Percentiles rank a stretch among this genome's conserved stretches.
phyloP scores from a whole-genome alignment of 2,329 filamentous ascomycete species.

The Neocatenulostroma microsporum region DNA sequence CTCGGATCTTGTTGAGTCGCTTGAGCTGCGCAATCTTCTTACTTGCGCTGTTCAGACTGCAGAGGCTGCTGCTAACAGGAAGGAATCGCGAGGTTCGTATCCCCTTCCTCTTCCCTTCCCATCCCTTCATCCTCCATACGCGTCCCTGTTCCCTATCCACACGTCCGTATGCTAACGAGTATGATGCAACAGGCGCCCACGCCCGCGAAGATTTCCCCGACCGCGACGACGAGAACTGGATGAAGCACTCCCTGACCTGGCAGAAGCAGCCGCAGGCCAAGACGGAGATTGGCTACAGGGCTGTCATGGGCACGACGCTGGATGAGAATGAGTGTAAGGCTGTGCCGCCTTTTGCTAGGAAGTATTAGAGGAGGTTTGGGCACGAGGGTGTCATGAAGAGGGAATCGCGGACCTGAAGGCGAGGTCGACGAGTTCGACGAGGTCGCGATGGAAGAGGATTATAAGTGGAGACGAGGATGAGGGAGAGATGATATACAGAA shows the following conservation, averaged over 20 bases:
- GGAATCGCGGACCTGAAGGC: too few species aligned
- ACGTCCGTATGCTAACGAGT: too few species aligned
- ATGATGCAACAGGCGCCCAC: constrained; percentile 62
- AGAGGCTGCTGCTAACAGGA: constrained; percentile 79
- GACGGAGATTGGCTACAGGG: constrained; percentile 78
- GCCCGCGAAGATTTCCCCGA: constrained; percentile 95
- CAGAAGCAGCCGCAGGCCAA: constrained; percentile 87
- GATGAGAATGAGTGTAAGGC: constrained; percentile 95
- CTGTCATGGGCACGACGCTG: constrained; percentile 72
- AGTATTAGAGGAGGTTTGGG: constrained; percentile 58
- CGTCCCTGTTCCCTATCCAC: too few species aligned
- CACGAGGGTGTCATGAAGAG: not conserved
- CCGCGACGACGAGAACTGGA: constrained; percentile 92
- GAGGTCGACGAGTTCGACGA: too few species aligned
- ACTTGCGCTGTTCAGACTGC: constrained; percentile 97
- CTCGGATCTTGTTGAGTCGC: constrained; percentile 89
- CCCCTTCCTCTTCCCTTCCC: too few species aligned
- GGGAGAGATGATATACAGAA: too few species aligned
- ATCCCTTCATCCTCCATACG: not conserved
- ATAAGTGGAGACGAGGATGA: too few species aligned
- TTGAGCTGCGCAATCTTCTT: constrained; percentile 89
- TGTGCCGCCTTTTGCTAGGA: constrained; percentile 93
- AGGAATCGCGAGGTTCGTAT: constrained; percentile 95
- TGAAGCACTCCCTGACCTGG: constrained; percentile 98
- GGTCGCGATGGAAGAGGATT: too few species aligned